A percentile compares a stretch with the other conserved stretches of the same genome.
phyloP scores from a whole-genome alignment of 2,329 filamentous ascomycete genomes.

The Plectosphaerella plurivora region DNA sequence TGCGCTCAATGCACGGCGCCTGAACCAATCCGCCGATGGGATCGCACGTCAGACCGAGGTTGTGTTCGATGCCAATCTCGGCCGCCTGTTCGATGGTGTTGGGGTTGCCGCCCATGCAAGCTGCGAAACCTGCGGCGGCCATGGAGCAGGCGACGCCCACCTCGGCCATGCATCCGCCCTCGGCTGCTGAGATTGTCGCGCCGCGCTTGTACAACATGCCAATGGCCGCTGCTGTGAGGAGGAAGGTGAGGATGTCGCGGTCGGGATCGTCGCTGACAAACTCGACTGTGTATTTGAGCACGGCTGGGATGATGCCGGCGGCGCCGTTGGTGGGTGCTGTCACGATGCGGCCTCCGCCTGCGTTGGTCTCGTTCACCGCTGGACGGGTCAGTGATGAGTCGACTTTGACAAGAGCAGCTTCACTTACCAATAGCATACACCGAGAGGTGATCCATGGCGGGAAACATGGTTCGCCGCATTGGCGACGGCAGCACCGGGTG shows the following conservation, averaged over 20 bases:
- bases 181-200: constrained; percentile 45
- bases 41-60: constrained; percentile 45
- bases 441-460: constrained; percentile 45
- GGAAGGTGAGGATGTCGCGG: constrained; percentile 43
- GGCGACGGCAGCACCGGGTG: constrained; percentile 43
- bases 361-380: constrained; percentile 48
- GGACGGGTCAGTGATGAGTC: background rate
- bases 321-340: constrained; percentile 48
- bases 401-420: background rate
- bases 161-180: constrained; percentile 50
- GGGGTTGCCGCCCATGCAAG: constrained; percentile 45
- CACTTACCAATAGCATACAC: constrained; percentile 39
- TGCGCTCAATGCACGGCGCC: constrained; percentile 47
- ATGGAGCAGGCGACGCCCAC: constrained; percentile 48
- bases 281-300: constrained; percentile 45
- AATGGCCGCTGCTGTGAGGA: constrained; percentile 43
- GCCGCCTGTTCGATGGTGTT: constrained; percentile 47
- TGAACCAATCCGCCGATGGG: constrained; percentile 46
- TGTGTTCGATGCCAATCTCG: constrained; percentile 49
- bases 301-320: constrained; percentile 45
- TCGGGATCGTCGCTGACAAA: constrained; percentile 46
- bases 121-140: constrained; percentile 45
- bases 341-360: constrained; percentile 44
- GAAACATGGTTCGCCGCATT: constrained; percentile 39
- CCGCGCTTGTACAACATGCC: constrained; percentile 51